phyloP scores from a whole-genome alignment of 2,329 filamentous ascomycete genomes.

The Fusarium nematophilum region DNA sequence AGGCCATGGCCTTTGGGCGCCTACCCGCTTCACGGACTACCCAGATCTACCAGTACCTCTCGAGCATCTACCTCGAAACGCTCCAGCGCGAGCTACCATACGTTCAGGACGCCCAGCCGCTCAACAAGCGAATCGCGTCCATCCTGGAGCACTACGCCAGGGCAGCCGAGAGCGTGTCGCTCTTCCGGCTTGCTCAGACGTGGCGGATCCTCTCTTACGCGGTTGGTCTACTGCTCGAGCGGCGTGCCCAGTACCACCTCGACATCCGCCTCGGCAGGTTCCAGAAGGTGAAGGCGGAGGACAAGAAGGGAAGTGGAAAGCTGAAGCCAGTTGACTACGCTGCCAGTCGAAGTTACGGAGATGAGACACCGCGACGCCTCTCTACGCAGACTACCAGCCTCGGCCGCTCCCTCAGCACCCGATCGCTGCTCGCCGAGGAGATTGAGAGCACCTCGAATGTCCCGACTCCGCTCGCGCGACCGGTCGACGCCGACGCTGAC shows the following conservation, averaged over 20 bases:
- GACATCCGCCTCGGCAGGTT: conserved; percentile 59
- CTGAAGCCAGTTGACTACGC: conserved; percentile 42
- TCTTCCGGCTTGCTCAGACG: conserved; percentile 72
- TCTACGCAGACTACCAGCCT: conserved; percentile 45
- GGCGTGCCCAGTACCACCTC: conserved; percentile 68
- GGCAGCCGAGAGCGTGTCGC: conserved; percentile 66
- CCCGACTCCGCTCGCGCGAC: conserved; percentile 68
- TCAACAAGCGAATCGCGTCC: conserved; percentile 59
- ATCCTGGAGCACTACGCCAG: conserved; percentile 69
- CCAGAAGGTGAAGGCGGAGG: conserved; percentile 48
- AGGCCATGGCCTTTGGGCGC: conserved; percentile 71
- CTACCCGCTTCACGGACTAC: conserved; percentile 64
- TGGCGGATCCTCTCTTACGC: conserved; percentile 71
- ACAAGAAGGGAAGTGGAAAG: conserved; percentile 44
- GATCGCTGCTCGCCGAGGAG: conserved; percentile 65
- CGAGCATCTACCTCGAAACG: conserved; percentile 66
- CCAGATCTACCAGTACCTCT: conserved; percentile 66
- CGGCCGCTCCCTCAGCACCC: conserved; percentile 49
- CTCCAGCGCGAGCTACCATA: conserved; percentile 62
- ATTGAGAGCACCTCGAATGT: conserved; percentile 73
- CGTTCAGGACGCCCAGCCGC: conserved; percentile 48
- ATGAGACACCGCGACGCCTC: conserved; percentile 52
- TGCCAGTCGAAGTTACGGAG: conserved; percentile 45
- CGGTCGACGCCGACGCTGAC: conserved; percentile 53
- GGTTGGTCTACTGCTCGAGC: conserved; percentile 63